Evolutionary conservation across 2,329 filamentous ascomycete species (phyloP).

Genomic region (Davidsoniella eucalypti): DNA sequence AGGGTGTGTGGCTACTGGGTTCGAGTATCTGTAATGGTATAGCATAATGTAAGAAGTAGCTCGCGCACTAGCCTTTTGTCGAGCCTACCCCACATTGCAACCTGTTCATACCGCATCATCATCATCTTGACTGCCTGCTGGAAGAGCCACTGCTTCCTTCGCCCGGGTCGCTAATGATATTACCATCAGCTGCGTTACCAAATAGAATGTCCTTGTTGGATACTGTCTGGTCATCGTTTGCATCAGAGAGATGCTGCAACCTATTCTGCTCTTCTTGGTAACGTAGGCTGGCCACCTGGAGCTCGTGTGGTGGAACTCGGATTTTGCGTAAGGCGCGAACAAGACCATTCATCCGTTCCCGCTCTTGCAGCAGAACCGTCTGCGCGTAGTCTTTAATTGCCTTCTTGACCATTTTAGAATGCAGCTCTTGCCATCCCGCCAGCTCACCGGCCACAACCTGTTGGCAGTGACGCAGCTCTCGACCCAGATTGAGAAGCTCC

Average conservation of each 20-base stretch:
- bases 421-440: constrained; percentile 84
- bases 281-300: background rate
- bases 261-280: background rate
- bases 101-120: no score
- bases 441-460: constrained; percentile 83
- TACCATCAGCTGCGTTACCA: background rate
- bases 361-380: constrained; percentile 66
- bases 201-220: no score
- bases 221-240: background rate
- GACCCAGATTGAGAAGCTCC: constrained; percentile 58
- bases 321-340: constrained; percentile 57
- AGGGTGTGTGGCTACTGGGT: no score
- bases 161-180: background rate
- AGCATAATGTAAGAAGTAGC: no score
- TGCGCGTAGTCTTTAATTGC: constrained; percentile 62
- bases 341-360: constrained; percentile 64
- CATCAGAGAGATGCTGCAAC: background rate
- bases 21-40: no score
- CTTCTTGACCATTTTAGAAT: constrained; percentile 58
- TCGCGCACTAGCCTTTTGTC: no score
- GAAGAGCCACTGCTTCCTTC: no score
- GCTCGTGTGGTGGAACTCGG: constrained; percentile 15
- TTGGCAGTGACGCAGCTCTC: constrained; percentile 79
- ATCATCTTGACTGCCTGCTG: no score
- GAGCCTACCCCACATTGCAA: no score